These are phyloP conservation scores for Astrocystis sublimbata DNA, from an alignment of 495 filamentous ascomycete genomes.

Conservation along the genomic window DNA sequence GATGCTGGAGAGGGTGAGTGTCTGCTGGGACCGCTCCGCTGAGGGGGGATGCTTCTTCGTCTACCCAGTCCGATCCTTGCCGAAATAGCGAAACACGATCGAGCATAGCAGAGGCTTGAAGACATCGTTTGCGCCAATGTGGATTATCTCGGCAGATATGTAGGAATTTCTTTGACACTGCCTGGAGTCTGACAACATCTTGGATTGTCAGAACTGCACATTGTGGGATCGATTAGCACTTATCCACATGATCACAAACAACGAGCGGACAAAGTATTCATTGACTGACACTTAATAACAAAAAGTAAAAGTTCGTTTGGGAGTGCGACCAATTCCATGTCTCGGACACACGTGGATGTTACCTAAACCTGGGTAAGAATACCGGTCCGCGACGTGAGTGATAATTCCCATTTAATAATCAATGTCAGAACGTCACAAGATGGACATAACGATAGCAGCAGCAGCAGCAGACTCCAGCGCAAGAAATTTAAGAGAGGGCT, in stretches of 20 bases:
- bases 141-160: conserved; percentile 71
- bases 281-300: conserved; percentile 67
- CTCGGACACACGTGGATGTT: background rate
- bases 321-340: conserved; percentile 34
- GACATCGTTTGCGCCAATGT: conserved; percentile 75
- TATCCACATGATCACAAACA: background rate
- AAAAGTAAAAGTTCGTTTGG: conserved; percentile 78
- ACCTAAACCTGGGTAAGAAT: background rate
- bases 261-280: background rate
- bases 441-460: no score
- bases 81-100: conserved; percentile 45
- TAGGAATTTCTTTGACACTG: conserved; percentile 66
- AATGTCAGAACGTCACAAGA: no score
- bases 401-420: no score
- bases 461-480: no score
- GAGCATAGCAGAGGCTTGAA: conserved; percentile 63
- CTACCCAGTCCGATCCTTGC: conserved; percentile 36
- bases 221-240: background rate
- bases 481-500: no score
- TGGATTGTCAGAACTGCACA: conserved; percentile 63
- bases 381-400: no score
- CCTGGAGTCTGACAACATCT: conserved; percentile 71
- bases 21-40: conserved; percentile 38
- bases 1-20: conserved; percentile 24
- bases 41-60: conserved; percentile 31